Evolutionary conservation across 768 basidiomycete genomes (phyloP).

Genomic region (Boletellus ananiceps): DNA sequence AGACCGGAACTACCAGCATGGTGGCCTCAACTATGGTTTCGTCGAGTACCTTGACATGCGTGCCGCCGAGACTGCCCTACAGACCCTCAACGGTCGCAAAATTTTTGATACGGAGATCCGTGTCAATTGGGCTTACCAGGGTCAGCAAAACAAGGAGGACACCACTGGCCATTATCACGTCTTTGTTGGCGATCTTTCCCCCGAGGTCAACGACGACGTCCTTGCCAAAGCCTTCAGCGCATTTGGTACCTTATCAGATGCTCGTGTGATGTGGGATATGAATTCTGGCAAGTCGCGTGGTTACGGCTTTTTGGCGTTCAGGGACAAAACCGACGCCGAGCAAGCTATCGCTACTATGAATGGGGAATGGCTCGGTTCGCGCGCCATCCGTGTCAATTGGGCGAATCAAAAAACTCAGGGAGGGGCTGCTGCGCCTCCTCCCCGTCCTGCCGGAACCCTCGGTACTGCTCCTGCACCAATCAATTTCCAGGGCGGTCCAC

Average conservation of each 20-base stretch:
- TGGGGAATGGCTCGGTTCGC: conserved; percentile 97
- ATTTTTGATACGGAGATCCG: conserved; percentile 99
- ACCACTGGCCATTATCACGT: conserved; percentile 97
- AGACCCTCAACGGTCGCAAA: conserved; percentile 97
- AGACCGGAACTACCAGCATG: conserved; percentile 98
- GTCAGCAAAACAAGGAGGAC: conserved; percentile 97
- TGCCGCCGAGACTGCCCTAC: conserved; percentile 96
- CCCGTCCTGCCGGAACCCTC: conserved; percentile 42
- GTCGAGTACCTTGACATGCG: conserved; percentile 99
- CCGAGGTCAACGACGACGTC: conserved; percentile 97
- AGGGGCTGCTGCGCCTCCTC: conserved; percentile 29
- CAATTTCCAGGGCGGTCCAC: conserved; percentile 84
- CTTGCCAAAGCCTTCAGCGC: conserved; percentile 95
- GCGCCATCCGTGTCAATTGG: conserved; percentile 99
- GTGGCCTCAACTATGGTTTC: conserved; percentile 98
- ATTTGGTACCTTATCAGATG: conserved; percentile 95
- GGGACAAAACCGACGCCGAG: conserved; percentile 98
- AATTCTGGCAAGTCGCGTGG: conserved; percentile 98
- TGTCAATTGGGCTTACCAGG: conserved; percentile 99
- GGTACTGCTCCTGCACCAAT: conserved; percentile 80
- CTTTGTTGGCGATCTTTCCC: conserved; percentile 99
- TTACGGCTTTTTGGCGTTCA: conserved; percentile 97
- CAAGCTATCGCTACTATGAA: conserved; percentile 99
- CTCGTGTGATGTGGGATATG: conserved; percentile 99
- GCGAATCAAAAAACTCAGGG: conserved; percentile 98